These are phyloP conservation scores for Fusarium marasasianum DNA, from an alignment of 2,329 filamentous ascomycete species.

Conservation along the genomic window DNA sequence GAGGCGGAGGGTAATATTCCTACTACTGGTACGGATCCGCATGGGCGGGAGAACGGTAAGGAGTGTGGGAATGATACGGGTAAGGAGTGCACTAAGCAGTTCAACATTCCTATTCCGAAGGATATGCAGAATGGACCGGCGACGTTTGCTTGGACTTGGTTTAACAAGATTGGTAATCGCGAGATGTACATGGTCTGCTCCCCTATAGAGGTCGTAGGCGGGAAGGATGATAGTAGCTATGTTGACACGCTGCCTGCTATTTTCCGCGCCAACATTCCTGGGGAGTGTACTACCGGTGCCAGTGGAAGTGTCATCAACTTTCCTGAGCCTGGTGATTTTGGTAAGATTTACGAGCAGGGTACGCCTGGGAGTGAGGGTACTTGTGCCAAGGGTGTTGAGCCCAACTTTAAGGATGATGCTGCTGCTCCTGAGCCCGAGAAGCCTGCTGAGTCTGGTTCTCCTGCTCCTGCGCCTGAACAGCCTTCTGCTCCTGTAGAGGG, in stretches of 20 bases:
- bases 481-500: not conserved
- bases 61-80: conserved; percentile 35
- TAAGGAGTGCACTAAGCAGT: conserved; percentile 40
- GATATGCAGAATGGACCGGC: conserved; percentile 58
- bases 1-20: conserved; percentile 37
- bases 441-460: conserved; percentile 1
- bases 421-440: conserved; percentile 1
- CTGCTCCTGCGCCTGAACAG: not conserved
- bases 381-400: conserved; percentile 31
- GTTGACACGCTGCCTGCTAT: conserved; percentile 31
- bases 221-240: conserved; percentile 42
- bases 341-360: conserved; percentile 31
- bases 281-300: conserved; percentile 34
- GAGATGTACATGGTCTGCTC: conserved; percentile 92
- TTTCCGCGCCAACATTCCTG: conserved; percentile 41
- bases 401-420: conserved; percentile 31
- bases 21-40: conserved; percentile 10
- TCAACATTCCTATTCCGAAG: conserved; percentile 41
- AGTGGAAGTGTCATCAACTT: conserved; percentile 38
- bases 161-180: conserved; percentile 79
- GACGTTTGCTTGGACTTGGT: conserved; percentile 81
- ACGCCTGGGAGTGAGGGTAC: conserved; percentile 19
- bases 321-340: conserved; percentile 38
- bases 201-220: conserved; percentile 66
- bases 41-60: conserved; percentile 31